Evolutionary conservation across 176 grass and related monocot genomes (phyloP), one percentile per base, ranked within the genome.

Genomic region (Rhynchospora tenuis): DNA sequence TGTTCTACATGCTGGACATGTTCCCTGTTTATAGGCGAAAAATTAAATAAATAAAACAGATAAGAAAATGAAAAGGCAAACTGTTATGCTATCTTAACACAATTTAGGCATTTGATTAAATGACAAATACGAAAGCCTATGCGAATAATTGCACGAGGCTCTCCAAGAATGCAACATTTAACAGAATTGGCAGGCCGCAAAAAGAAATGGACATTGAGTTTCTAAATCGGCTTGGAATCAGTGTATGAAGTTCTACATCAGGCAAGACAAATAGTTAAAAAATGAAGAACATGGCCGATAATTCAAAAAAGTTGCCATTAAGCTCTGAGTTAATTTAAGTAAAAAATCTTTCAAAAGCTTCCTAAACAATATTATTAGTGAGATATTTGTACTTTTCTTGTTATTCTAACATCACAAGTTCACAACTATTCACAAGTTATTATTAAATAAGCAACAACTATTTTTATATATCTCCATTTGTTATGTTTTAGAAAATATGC

Each of bases 1-100:
- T 62, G 88, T 90, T 80, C 91, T 91, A 74, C 96, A 95, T 61
- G 96, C 93, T 52, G 96, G 96, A 42, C 96, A 98, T 19, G 96
- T 84, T 85, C 96, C 96, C 96, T 98, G 85, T 7, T 84, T 4
- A 54, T 59, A 19, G 13, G 47, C 44, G 26, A 55, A 38, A 48
- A 71, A n/a, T n/a, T n/a, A 38, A 38, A 38, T 3, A 38, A 38
- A 7, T 61, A 27, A 58, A 75, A 76, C 28, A 81, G 48, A 59
- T 70, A 73, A 27, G 19, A 80, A 50, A 47, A 51, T 14, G 4
- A 86, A 26, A 51, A 81, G 5, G 59, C 22, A 74, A 76, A 26
- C 14, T 29, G 26, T 62, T 29, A 29, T 17, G 12, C 73, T 76
- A 55, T 55, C 22, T 76, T 55, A 76, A 2, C 54, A 76, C 11